These are phyloP conservation scores for Eragrostis curvula DNA, from an alignment of 176 grass and related monocot genomes.

Conservation along the genomic window DNA sequence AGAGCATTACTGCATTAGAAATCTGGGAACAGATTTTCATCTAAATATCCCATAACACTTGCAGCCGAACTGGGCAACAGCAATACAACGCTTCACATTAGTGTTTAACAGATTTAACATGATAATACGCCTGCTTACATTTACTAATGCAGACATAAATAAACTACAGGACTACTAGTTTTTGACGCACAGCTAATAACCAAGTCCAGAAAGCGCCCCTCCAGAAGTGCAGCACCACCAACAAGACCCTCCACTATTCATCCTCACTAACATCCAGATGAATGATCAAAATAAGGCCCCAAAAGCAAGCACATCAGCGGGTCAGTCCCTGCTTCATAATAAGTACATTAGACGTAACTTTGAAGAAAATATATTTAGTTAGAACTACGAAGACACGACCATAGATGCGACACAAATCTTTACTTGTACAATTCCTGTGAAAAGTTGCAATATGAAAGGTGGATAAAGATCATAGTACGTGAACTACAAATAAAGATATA, in stretches of 20 bases:
- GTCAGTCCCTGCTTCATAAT: slow-evolving; percentile 11
- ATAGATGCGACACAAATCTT: background rate
- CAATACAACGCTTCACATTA: background rate
- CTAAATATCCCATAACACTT: background rate
- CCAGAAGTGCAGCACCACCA: background rate
- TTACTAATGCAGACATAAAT: background rate
- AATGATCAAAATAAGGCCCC: background rate
- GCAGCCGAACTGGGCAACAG: background rate
- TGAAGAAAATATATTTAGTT: slow-evolving; percentile 8
- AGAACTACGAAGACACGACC: background rate
- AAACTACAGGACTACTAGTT: background rate
- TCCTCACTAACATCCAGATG: background rate
- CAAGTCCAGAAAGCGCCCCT: background rate
- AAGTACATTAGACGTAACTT: no score
- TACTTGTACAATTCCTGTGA: background rate
- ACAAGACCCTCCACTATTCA: background rate
- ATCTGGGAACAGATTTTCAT: background rate
- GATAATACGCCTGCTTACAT: background rate
- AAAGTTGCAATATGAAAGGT: background rate
- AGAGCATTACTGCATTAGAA: background rate
- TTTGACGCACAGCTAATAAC: background rate
- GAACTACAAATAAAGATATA: background rate
- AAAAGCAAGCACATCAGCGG: background rate
- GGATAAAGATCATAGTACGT: no score
- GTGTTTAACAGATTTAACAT: background rate